These are phyloP conservation scores for Pseudonectria foliicola DNA, from an alignment of 2,329 filamentous ascomycete genomes.

Conservation along the genomic window DNA sequence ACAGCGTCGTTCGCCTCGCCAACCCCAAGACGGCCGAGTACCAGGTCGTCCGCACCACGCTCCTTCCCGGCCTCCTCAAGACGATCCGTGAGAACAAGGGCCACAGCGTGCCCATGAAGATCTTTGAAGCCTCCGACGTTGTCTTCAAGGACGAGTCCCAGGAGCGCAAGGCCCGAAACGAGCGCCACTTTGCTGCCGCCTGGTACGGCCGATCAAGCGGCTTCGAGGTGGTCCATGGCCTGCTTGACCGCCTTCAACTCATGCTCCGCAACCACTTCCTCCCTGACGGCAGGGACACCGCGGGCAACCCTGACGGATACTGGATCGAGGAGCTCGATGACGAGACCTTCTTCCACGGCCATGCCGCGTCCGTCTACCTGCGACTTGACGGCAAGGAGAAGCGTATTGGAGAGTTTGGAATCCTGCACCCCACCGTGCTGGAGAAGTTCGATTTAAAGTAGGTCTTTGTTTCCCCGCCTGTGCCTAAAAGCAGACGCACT, in stretches of 20 bases:
- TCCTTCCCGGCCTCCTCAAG: constrained; percentile 84
- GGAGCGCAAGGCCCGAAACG: constrained; percentile 85
- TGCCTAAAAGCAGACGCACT: constrained; percentile 8
- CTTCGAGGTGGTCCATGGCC: constrained; percentile 91
- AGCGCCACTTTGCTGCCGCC: constrained; percentile 91
- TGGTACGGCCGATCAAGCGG: constrained; percentile 92
- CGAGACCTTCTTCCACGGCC: constrained; percentile 83
- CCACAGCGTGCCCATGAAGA: constrained; percentile 80
- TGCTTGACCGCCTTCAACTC: constrained; percentile 83
- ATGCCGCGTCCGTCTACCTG: constrained; percentile 78
- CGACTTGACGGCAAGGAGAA: constrained; percentile 65
- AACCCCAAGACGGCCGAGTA: constrained; percentile 94
- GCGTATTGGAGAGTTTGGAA: constrained; percentile 84
- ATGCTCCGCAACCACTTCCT: constrained; percentile 86
- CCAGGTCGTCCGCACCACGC: constrained; percentile 81
- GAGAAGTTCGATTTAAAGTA: constrained; percentile 88
- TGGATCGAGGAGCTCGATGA: constrained; percentile 93
- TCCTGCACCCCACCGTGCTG: constrained; percentile 85
- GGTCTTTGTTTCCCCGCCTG: constrained; percentile 18
- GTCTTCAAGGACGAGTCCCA: constrained; percentile 77
- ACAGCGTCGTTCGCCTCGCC: constrained; percentile 73
- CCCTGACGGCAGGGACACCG: constrained; percentile 49
- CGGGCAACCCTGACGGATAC: constrained; percentile 64
- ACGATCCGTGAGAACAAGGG: constrained; percentile 91
- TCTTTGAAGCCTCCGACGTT: constrained; percentile 87